Evolutionary conservation across 768 basidiomycete genomes (phyloP), one percentile per base, ranked within the genome.

Genomic region (Flagelloscypha sp.): DNA sequence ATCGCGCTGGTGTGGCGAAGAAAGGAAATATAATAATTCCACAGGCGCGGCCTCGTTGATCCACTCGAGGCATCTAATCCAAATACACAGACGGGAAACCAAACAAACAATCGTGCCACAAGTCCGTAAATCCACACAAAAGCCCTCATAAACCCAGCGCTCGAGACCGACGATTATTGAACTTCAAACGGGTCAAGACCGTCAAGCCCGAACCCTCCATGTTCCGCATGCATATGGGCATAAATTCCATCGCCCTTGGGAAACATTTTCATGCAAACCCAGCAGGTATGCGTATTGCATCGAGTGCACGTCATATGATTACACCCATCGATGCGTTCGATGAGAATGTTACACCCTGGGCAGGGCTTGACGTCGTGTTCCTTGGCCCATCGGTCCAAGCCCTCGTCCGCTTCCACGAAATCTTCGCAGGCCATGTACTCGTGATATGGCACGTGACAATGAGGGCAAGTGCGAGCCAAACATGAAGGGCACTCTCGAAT

Each of bases 301-400:
- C 69, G 66, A 0, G 64, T 65, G 54, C 85, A 89, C n/a, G 72
- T 77, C 68, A 89, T 76, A 53, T 89, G 85, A 57, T 89, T 82
- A 55, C 85, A 89, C 0, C 85, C 85, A 42, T 76, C 79, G 19
- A 59, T 61, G 25, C 79, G 74, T 55, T 88, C 82, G 44, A 89
- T 86, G 5, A 70, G 65, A 6, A 70, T 67, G 36, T 70, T 70
- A 59, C 85, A 89, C 0, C 69, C 68, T 2, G 85, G 85, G 52
- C 85, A 89, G 21, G 65, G 59, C 61, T 86, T 83, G 36, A 85
- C 81, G 44, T 79, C 74, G 44, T 82, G 70, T 24, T 53, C 52
- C 43, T 52, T 57, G 38, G 69, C 65, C 85, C 85, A 89, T 40
- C 70, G 66, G 35, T 67, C 58, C 65, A 84, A 84, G 6, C 76